Percentiles rank a stretch among this genome's conserved stretches.
Evolutionary conservation across 352 stramenopile species (phyloP).

Genomic region (Pythium coloratum): DNA sequence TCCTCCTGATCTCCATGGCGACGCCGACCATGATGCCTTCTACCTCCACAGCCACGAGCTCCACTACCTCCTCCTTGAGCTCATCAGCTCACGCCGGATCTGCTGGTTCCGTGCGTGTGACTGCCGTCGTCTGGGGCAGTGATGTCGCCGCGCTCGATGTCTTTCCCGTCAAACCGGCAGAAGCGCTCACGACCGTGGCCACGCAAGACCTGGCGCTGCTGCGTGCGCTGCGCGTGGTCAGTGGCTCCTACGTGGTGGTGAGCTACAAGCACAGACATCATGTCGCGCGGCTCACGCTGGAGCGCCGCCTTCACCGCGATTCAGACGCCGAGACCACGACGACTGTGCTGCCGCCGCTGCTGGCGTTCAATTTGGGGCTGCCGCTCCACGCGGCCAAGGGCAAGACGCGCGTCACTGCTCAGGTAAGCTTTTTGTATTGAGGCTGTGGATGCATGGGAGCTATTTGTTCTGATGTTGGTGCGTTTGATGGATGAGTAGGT

Average conservation of each 20-base stretch:
- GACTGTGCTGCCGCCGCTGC: constrained; percentile 58
- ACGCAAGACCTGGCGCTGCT: constrained; percentile 23
- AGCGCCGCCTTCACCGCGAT: neutral
- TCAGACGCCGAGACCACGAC: neutral
- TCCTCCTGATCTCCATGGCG: neutral
- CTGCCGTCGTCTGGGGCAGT: constrained; percentile 22
- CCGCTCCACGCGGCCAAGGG: constrained; percentile 36
- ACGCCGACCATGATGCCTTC: neutral
- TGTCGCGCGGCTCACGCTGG: constrained; percentile 19
- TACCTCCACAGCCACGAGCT: neutral
- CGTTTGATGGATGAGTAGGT: constrained; percentile 26
- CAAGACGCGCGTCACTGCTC: constrained; percentile 27
- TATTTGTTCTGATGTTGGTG: neutral
- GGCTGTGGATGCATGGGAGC: neutral
- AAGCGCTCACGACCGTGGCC: constrained; percentile 6
- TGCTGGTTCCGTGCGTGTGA: constrained; percentile 8
- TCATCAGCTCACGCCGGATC: neutral
- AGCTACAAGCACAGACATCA: constrained; percentile 1
- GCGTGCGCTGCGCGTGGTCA: constrained; percentile 21
- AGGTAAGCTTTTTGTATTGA: constrained; percentile 24
- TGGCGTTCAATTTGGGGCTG: constrained; percentile 79
- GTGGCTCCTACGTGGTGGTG: constrained; percentile 26
- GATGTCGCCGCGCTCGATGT: neutral
- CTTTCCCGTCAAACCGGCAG: neutral
- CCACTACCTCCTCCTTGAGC: constrained; percentile 7